Evolutionary conservation across 1,284 basidiomycete species (phyloP).

Genomic region (Phlebopus sp.): DNA sequence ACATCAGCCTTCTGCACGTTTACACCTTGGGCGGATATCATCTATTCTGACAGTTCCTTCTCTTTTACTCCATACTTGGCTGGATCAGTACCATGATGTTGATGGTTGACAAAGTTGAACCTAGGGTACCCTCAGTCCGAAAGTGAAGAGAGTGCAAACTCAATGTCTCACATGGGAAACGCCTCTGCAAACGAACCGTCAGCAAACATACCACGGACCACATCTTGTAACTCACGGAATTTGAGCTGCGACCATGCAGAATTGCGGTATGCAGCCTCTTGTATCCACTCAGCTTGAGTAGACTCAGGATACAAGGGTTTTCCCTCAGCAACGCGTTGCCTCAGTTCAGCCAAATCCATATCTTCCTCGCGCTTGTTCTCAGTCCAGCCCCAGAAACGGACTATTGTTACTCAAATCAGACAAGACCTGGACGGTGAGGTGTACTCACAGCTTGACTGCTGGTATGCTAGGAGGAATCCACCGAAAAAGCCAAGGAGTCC

Average conservation of each 20-base stretch:
- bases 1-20: constrained; percentile 2
- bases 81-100: constrained; percentile 81
- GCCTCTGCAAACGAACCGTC: constrained; percentile 41
- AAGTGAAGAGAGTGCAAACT: not conserved
- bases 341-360: constrained; percentile 75
- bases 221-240: constrained; percentile 62
- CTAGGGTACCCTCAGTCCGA: constrained; percentile 39
- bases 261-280: constrained; percentile 87
- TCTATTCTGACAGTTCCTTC: constrained; percentile 28
- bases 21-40: constrained; percentile 4
- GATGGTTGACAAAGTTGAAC: constrained; percentile 93
- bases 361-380: constrained; percentile 87
- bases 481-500: constrained; percentile 71
- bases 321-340: constrained; percentile 67
- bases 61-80: constrained; percentile 66
- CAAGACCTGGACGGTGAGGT: constrained; percentile 8
- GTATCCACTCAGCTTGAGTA: constrained; percentile 82
- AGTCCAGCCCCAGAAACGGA: constrained; percentile 95
- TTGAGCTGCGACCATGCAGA: constrained; percentile 92
- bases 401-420: constrained; percentile 33
- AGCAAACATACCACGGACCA: constrained; percentile 1
- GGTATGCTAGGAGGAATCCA: constrained; percentile 94
- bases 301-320: constrained; percentile 85
- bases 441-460: constrained; percentile 78
- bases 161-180: constrained; percentile 60